Conservation (phyloP, 164 flowering plant species). For the Umbilicus rupestris region DNA sequence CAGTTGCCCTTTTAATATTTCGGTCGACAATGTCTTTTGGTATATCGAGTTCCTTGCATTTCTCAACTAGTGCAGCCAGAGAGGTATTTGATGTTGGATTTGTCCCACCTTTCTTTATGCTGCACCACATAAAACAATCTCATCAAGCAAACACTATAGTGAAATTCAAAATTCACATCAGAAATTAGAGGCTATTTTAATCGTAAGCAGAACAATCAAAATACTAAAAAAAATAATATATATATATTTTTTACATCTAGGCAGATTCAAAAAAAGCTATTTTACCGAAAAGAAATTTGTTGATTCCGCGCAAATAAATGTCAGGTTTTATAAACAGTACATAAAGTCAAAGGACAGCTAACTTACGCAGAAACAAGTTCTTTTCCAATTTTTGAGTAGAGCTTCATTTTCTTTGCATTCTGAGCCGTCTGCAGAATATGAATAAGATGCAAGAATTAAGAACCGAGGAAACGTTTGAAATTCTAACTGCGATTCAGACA, state of each 20-base stretch:
- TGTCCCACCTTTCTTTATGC: constrained; percentile 83
- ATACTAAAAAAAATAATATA: background rate
- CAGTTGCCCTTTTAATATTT: constrained; percentile 88
- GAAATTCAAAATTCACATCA: background rate
- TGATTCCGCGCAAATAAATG: background rate
- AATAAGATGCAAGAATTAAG: constrained; percentile 8
- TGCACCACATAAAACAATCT: constrained; percentile 18
- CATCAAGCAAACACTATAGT: background rate
- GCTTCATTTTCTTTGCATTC: constrained; percentile 77
- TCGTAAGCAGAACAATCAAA: background rate
- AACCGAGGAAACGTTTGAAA: background rate
- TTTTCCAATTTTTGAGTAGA: constrained; percentile 73
- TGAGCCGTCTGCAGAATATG: constrained; percentile 58
- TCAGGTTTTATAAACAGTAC: background rate
- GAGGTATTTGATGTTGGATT: constrained; percentile 62
- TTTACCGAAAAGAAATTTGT: background rate
- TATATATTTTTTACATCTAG: background rate
- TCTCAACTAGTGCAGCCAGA: constrained; percentile 72
- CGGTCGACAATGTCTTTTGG: constrained; percentile 91
- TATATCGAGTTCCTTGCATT: constrained; percentile 90
- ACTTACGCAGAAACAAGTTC: constrained; percentile 96
- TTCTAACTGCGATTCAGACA: background rate
- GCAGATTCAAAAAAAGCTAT: background rate
- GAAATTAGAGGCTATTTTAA: background rate
- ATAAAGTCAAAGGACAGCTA: background rate